Percentiles rank a stretch among this genome's conserved stretches.
phyloP scores from a whole-genome alignment of 257 asterid genomes.

The Forsythia suspensa region DNA sequence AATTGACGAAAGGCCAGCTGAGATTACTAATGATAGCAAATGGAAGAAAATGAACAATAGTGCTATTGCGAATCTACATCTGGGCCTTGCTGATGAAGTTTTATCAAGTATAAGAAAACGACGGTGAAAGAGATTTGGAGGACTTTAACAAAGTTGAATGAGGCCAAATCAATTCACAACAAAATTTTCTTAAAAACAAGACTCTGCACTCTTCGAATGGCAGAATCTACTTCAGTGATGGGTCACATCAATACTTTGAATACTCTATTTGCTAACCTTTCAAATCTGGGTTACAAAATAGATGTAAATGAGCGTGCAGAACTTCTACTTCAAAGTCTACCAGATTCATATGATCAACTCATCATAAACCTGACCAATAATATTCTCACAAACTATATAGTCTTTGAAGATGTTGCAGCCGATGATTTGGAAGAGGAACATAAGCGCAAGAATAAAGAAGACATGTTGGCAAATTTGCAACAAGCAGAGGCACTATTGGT shows the following conservation, averaged over 20 bases:
- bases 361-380: neutral
- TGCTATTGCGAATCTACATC: neutral
- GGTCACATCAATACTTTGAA: neutral
- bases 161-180: neutral
- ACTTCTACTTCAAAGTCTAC: constrained; percentile 7
- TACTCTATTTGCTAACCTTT: neutral
- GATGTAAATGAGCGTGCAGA: neutral
- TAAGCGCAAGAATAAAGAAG: too few species aligned
- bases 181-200: neutral
- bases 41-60: neutral
- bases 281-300: neutral
- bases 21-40: neutral
- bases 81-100: neutral
- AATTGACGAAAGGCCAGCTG: neutral
- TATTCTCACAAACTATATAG: too few species aligned
- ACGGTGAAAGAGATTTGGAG: neutral
- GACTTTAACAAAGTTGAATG: neutral
- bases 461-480: neutral
- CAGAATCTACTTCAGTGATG: neutral
- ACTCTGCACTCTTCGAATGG: constrained; percentile 7
- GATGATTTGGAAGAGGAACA: too few species aligned
- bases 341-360: neutral
- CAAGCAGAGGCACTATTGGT: neutral
- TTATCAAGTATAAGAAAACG: neutral
- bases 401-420: neutral